Base-by-base conservation (phyloP, 495 filamentous ascomycete genomes). In the Glarea lozoyensis region DNA sequence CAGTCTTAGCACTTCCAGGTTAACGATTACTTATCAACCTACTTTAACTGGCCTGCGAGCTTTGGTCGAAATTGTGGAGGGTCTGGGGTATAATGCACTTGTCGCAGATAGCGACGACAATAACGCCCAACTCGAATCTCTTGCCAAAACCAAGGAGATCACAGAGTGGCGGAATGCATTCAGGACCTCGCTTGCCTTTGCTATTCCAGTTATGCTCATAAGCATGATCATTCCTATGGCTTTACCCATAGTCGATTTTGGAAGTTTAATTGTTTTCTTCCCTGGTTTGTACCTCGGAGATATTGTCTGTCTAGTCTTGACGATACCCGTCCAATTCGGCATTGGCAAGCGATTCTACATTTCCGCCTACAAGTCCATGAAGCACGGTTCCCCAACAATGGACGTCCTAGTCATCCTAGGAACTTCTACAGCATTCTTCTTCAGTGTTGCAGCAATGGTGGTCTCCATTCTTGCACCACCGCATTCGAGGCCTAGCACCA, bases 341-440 rank as follows among this genome's bases (percentile, higher is more conserved):
- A 86, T 97, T 46, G 93, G 93, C 30, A 85, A 77, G 57, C 81
- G 90, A 0, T 99, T 97, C 55, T 99, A 97, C 58, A 55, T 81
- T 27, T 86, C 84, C 13, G 89, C 88, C n/a, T 96, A 70, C 58
- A 94, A 88, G 55, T 93, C 87, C 1, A 59, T 99, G 37, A 82
- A 80, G 53, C 93, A 99, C 58, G 73, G 80, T 9, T 82, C 86
- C 2, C 89, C 92, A 1, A 97, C 92, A 1, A 99, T 99, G 92
- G 92, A 99, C 55, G 90, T 99, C 1, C 70, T 99, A 3, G 88
- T 99, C 27, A 85, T 93, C 37, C 61, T 97, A 3, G 92, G 92
- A 10, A 99, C 93, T 13, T 94, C 88, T 0, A 83, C 89, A n/a
- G 92, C 92, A 2, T 98, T 96, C 69, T 94, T 97, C 61, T 99